These are phyloP conservation scores for Arachnopeziza araneosa DNA, from an alignment of 2,329 filamentous ascomycete species.

Conservation along the genomic window DNA sequence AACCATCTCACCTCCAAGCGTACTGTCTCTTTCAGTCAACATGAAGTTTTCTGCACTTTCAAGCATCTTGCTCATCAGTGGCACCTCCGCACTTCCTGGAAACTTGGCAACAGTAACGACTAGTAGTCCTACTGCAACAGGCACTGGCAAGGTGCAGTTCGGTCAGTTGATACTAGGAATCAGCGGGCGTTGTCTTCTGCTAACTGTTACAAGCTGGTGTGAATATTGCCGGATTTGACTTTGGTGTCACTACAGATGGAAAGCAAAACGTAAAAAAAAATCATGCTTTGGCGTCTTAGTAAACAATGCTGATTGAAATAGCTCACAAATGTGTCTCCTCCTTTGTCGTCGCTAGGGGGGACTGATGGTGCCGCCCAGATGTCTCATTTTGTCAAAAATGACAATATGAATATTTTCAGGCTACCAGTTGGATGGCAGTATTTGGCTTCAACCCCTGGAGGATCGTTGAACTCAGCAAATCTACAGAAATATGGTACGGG, in stretches of 20 bases:
- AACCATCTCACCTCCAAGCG: background rate
- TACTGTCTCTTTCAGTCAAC: background rate
- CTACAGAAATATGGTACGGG: conserved; percentile 38
- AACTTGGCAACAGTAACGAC: background rate
- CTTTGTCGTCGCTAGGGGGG: conserved; percentile 28
- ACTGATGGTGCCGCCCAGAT: conserved; percentile 29
- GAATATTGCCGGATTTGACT: conserved; percentile 39
- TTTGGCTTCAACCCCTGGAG: conserved; percentile 47
- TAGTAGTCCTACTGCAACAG: conserved; percentile 34
- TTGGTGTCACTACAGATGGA: conserved; percentile 39
- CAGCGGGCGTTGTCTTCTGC: background rate
- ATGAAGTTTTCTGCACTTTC: background rate
- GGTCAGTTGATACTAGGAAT: background rate
- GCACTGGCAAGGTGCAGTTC: background rate
- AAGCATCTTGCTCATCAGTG: background rate
- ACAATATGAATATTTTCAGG: conserved; percentile 50
- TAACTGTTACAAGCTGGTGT: conserved; percentile 18
- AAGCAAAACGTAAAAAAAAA: conserved; percentile 30
- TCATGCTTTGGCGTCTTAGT: background rate
- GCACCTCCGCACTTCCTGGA: conserved; percentile 27
- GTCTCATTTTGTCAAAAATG: conserved; percentile 35
- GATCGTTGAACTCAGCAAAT: conserved; percentile 37
- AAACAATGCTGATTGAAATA: background rate
- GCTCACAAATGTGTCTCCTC: conserved; percentile 24
- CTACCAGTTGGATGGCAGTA: conserved; percentile 56